Evolutionary conservation across 176 grass and related monocot genomes (phyloP).

Genomic region (Hsuehochloa calcarea): DNA sequence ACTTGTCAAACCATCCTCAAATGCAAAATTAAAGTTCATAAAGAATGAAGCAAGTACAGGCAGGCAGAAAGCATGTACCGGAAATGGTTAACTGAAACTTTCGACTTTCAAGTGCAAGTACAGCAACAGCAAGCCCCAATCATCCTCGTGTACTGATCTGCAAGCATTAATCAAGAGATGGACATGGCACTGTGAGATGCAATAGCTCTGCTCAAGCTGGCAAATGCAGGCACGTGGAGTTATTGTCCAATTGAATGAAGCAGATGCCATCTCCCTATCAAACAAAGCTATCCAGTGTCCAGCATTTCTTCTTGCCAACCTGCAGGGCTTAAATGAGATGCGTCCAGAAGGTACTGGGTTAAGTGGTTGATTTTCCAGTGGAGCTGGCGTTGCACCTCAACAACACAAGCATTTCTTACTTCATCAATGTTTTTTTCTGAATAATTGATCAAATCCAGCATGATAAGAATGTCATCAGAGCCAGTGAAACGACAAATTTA

Average conservation of each 20-base stretch:
- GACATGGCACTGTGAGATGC: neutral
- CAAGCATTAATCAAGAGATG: conserved; percentile 13
- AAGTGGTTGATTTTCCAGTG: conserved; percentile 16
- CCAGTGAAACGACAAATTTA: neutral
- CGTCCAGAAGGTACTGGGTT: neutral
- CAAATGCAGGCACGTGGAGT: conserved; percentile 29
- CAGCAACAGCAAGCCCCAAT: neutral
- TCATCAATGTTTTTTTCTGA: neutral
- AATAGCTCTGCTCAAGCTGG: neutral
- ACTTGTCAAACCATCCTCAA: neutral
- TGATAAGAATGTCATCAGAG: neutral
- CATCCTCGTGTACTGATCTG: neutral
- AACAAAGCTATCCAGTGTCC: conserved; percentile 21
- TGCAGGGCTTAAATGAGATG: conserved; percentile 19
- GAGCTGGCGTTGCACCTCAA: neutral
- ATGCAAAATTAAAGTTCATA: neutral
- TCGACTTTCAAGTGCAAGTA: conserved; percentile 16
- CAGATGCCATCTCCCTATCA: conserved; percentile 32
- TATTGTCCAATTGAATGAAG: conserved; percentile 35
- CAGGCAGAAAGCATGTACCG: conserved; percentile 27
- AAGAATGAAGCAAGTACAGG: neutral
- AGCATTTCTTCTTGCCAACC: conserved; percentile 11
- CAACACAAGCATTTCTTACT: neutral
- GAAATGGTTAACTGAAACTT: conserved; percentile 11
- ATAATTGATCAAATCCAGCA: conserved; percentile 6